Conservation (phyloP, 108 stramenopile genomes). For the Cyclotella sp. region DNA sequence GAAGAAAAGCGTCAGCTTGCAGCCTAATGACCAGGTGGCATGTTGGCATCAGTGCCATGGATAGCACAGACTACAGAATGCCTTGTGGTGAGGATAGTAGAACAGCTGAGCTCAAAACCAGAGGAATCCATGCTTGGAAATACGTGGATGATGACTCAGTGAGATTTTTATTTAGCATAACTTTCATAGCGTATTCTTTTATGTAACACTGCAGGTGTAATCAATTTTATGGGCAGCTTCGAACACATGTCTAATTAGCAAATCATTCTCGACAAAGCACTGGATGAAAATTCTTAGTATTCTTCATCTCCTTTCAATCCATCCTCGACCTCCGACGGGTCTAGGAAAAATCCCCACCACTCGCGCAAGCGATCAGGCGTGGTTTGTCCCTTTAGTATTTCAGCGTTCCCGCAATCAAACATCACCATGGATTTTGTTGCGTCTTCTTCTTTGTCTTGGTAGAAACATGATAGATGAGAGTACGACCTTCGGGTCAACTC, state of each 20-base stretch:
- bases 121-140: no score
- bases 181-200: no score
- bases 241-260: no score
- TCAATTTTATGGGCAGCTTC: no score
- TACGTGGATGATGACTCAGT: no score
- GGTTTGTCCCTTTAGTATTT: neutral
- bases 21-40: conserved; percentile 5
- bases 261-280: no score
- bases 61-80: neutral
- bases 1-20: conserved; percentile 65
- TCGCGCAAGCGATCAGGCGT: conserved; percentile 1
- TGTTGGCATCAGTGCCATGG: no score
- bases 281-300: no score
- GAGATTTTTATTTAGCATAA: no score
- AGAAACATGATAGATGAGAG: conserved; percentile 16
- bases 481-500: conserved; percentile 32
- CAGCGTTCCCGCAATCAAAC: conserved; percentile 5
- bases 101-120: neutral
- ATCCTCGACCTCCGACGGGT: conserved; percentile 24
- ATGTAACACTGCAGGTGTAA: no score
- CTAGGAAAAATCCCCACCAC: conserved; percentile 43
- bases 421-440: conserved; percentile 9
- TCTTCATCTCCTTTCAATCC: no score
- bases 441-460: neutral
- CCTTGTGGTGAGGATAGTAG: neutral